Conservation (phyloP, 176 grass and related monocot species). For the Aegilops umbellulata region DNA sequence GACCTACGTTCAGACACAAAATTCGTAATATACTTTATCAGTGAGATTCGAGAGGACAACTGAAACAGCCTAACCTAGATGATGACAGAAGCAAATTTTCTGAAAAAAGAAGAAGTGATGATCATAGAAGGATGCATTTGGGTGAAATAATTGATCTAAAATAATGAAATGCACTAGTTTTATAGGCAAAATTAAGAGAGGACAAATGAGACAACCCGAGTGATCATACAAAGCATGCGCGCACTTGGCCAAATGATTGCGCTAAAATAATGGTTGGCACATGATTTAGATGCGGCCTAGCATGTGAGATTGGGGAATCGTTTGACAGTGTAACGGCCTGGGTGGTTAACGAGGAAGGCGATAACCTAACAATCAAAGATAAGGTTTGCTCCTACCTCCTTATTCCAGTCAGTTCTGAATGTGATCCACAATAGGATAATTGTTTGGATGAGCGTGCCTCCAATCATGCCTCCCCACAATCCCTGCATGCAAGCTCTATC, state of each 20-base stretch:
- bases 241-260: not conserved
- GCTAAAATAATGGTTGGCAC: not conserved
- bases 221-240: not conserved
- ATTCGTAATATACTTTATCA: not conserved
- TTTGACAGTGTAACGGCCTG: conserved; percentile 19
- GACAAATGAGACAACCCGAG: not conserved
- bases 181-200: not conserved
- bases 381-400: conserved; percentile 52
- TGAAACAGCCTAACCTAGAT: not conserved
- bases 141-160: conserved; percentile 5
- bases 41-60: not conserved
- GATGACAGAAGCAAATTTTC: not conserved
- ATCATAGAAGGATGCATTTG: not conserved
- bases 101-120: not conserved
- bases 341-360: not conserved
- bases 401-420: conserved; percentile 77
- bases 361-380: not conserved
- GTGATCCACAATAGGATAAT: conserved; percentile 77
- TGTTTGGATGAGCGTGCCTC: conserved; percentile 72
- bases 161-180: not conserved
- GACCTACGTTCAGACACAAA: conserved; percentile 41
- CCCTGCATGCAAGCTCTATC: conserved; percentile 42
- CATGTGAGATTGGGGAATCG: conserved; percentile 31
- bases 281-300: not conserved
- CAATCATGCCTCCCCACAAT: conserved; percentile 83